phyloP scores from a whole-genome alignment of 2,329 filamentous ascomycete genomes.

The Helminthosporium solani region DNA sequence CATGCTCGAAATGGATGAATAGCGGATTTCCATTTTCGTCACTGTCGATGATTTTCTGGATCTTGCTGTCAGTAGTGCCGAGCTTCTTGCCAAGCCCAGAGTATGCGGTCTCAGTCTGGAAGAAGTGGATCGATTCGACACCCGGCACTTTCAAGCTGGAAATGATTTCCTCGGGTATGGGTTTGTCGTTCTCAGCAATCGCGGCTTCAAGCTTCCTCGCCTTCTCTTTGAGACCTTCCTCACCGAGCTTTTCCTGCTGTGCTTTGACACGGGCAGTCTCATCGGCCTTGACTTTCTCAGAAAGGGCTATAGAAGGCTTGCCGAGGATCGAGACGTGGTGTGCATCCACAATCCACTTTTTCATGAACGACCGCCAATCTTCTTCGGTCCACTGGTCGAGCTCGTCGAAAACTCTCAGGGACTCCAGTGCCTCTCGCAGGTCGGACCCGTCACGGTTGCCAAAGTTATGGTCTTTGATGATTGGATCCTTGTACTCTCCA shows the following conservation, averaged over 20 bases:
- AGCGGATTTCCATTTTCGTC: conserved; percentile 67
- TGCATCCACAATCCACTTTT: conserved; percentile 81
- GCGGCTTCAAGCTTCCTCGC: conserved; percentile 76
- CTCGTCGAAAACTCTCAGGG: conserved; percentile 58
- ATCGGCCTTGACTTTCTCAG: conserved; percentile 76
- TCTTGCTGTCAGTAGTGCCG: conserved; percentile 65
- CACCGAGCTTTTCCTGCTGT: conserved; percentile 75
- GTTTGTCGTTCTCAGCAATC: conserved; percentile 82
- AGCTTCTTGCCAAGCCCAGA: conserved; percentile 74
- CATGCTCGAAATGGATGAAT: conserved; percentile 96
- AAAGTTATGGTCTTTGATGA: conserved; percentile 92
- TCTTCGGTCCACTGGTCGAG: conserved; percentile 78
- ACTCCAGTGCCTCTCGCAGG: conserved; percentile 43
- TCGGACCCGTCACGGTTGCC: conserved; percentile 75
- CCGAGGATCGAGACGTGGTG: conserved; percentile 86
- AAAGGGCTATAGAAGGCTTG: conserved; percentile 76
- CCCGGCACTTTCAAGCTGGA: conserved; percentile 79
- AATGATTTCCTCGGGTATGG: conserved; percentile 80
- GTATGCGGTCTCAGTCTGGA: conserved; percentile 80
- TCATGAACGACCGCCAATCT: conserved; percentile 80
- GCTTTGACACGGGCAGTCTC: conserved; percentile 77
- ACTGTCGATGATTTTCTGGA: conserved; percentile 75
- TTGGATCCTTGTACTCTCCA: conserved; percentile 76
- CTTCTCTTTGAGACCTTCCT: conserved; percentile 76
- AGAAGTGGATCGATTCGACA: conserved; percentile 92